Conservation (phyloP, 73 alveolate genomes). For the Stentor coeruleus region DNA sequence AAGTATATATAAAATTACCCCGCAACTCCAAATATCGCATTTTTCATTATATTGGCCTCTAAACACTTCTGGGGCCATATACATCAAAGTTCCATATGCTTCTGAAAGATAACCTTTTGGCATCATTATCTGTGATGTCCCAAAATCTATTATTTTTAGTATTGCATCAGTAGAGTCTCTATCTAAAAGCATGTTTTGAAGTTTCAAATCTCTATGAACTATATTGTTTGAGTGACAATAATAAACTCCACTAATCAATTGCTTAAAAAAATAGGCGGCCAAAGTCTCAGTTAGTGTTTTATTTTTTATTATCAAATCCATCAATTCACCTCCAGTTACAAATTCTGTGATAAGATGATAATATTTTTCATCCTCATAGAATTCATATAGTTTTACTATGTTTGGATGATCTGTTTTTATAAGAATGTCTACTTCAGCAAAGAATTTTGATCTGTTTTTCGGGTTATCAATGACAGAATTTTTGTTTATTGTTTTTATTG, state of each 20-base stretch:
- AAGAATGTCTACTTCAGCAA: neutral
- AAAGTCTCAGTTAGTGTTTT: constrained; percentile 32
- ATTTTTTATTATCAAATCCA: constrained; percentile 32
- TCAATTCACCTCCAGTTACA: constrained; percentile 53
- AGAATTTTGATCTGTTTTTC: neutral
- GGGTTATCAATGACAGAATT: neutral
- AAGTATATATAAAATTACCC: constrained; percentile 85
- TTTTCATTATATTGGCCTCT: neutral
- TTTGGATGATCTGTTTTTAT: constrained; percentile 15
- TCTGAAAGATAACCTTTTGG: constrained; percentile 17
- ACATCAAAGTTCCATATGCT: constrained; percentile 32
- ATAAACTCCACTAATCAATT: constrained; percentile 40
- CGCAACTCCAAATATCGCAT: constrained; percentile 37
- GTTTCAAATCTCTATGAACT: constrained; percentile 54
- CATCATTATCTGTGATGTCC: constrained; percentile 23
- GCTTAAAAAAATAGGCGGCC: constrained; percentile 36
- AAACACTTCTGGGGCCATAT: constrained; percentile 34
- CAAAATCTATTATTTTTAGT: constrained; percentile 53
- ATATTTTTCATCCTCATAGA: neutral
- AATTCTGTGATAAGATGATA: neutral
- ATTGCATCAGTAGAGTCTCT: constrained; percentile 30
- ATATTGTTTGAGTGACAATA: constrained; percentile 41
- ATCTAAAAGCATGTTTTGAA: constrained; percentile 52
- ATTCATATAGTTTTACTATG: neutral
- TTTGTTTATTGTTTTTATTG: neutral